Percentiles rank a stretch among this genome's conserved stretches.
Evolutionary conservation across 2,329 filamentous ascomycete species (phyloP).

Genomic region (Apiospora kogelbergensis): DNA sequence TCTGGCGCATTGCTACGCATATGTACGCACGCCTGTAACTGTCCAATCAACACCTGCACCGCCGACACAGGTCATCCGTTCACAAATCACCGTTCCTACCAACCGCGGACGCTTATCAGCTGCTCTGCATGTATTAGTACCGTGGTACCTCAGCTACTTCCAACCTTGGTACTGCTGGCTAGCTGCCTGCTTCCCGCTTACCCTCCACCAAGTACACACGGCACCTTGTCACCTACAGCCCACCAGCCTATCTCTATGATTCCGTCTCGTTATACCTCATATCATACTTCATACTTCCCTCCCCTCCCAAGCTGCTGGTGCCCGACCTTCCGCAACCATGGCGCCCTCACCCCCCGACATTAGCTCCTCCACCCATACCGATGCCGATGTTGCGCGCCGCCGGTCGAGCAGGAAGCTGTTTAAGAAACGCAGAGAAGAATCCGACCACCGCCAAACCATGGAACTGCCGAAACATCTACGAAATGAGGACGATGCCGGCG

Average conservation of each 20-base stretch:
- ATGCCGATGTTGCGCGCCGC: slow-evolving; percentile 30
- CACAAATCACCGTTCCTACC: not conserved
- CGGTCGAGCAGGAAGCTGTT: slow-evolving; percentile 43
- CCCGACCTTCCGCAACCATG: slow-evolving; percentile 20
- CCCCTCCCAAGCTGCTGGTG: not conserved
- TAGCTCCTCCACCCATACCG: slow-evolving; percentile 7
- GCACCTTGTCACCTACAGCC: not conserved
- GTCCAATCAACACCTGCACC: slow-evolving; percentile 3
- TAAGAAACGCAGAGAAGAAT: slow-evolving; percentile 41
- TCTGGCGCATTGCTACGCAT: not conserved
- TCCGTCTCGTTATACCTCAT: not conserved
- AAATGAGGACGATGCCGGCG: slow-evolving; percentile 47
- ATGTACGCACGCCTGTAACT: not conserved
- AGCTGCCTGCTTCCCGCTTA: not conserved
- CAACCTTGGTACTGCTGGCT: not conserved
- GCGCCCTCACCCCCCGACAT: slow-evolving; percentile 18
- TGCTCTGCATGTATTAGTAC: not conserved
- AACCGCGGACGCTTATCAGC: not conserved
- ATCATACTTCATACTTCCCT: not conserved
- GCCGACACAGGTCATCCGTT: slow-evolving; percentile 13
- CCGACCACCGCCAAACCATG: slow-evolving; percentile 37
- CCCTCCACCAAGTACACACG: slow-evolving; percentile 2
- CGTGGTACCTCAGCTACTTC: not conserved
- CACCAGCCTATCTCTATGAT: not conserved
- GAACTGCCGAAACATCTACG: slow-evolving; percentile 55